phyloP scores from a whole-genome alignment of 257 asterid genomes.

The Nicotiana paniculata region DNA sequence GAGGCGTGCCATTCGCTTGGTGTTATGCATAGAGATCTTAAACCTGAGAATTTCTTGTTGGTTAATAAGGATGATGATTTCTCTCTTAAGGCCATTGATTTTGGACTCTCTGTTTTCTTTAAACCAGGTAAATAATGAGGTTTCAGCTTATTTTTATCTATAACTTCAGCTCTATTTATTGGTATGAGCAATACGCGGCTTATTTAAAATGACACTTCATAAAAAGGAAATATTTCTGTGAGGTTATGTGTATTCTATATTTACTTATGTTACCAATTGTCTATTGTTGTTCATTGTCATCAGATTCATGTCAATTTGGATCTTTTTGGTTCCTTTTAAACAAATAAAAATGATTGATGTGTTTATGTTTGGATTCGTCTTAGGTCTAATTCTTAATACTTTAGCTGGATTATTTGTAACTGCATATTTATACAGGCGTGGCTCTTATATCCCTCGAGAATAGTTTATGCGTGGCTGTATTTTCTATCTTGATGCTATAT shows the following conservation, averaged over 20 bases:
- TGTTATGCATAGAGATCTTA: constrained; percentile 18
- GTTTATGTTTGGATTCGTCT: no score
- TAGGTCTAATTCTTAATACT: no score
- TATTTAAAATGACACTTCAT: no score
- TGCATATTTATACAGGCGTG: not conserved
- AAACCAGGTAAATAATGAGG: constrained; percentile 1
- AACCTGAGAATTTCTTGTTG: constrained; percentile 14
- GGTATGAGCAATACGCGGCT: not conserved
- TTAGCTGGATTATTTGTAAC: no score
- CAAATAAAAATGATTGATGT: no score
- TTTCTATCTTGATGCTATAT: not conserved
- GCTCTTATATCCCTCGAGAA: not conserved
- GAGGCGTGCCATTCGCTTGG: constrained; percentile 16
- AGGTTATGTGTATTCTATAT: no score
- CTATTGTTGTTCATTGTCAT: no score
- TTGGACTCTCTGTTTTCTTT: constrained; percentile 5
- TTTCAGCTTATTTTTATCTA: not conserved
- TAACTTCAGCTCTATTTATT: not conserved
- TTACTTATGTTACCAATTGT: no score
- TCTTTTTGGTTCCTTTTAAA: no score
- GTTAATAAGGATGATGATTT: constrained; percentile 8
- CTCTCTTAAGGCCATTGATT: constrained; percentile 8
- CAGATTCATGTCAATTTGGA: no score
- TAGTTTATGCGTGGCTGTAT: not conserved
- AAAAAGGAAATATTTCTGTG: no score